Percentiles rank a stretch among this genome's conserved stretches.
Conservation (phyloP, 176 grass and related monocot genomes). For the Sorghum bicolor region DNA sequence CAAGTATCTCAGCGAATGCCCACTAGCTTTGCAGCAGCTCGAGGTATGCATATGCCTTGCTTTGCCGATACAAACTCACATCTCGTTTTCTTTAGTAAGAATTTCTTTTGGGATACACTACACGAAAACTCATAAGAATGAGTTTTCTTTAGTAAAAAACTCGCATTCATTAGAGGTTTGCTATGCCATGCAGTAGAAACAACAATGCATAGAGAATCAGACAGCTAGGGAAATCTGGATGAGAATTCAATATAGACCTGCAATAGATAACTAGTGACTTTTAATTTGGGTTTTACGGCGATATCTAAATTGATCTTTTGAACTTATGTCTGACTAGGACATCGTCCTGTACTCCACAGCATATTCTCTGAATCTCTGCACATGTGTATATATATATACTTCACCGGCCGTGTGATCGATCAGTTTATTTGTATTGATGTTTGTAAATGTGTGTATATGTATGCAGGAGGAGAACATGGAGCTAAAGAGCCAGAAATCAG, state of each 20-base stretch:
- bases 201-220: no score
- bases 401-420: not conserved
- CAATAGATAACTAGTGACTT: no score
- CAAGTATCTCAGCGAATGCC: conserved; percentile 90
- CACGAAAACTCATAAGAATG: no score
- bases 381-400: not conserved
- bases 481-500: conserved; percentile 47
- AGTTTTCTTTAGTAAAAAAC: no score
- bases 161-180: no score
- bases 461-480: conserved; percentile 75
- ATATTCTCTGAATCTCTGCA: not conserved
- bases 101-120: no score
- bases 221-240: no score
- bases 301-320: not conserved
- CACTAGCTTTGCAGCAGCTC: conserved; percentile 61
- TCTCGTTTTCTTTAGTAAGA: no score
- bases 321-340: not conserved
- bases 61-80: not conserved
- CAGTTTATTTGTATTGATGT: not conserved
- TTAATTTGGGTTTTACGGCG: not conserved
- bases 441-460: not conserved
- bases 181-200: no score
- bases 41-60: conserved; percentile 37
- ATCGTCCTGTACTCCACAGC: not conserved
- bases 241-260: no score